Evolutionary conservation across 106 monocot genomes (phyloP).

Genomic region (Hemerocallis citrina): DNA sequence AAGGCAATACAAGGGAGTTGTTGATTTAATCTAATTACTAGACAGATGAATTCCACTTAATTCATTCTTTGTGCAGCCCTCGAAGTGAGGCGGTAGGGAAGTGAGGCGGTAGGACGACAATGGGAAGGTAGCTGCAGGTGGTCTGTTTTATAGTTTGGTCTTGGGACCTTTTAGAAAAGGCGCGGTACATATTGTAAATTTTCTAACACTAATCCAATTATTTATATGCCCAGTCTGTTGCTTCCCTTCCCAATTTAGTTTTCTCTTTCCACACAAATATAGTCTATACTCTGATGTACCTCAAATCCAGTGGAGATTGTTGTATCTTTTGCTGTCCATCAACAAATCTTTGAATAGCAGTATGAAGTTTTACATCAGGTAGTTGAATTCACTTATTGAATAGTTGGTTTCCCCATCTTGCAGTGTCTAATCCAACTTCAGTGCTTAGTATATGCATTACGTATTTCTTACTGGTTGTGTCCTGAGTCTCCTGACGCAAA

Average conservation of each 20-base stretch:
- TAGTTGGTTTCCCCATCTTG: neutral
- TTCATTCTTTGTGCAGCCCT: constrained; percentile 29
- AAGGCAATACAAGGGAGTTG: no score
- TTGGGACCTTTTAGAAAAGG: neutral
- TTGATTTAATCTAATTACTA: no score
- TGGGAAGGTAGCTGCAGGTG: neutral
- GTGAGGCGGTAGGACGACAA: constrained; percentile 12
- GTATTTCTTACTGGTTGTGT: no score
- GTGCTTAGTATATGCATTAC: no score
- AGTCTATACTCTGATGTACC: neutral
- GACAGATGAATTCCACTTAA: constrained; percentile 3
- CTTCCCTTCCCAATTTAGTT: neutral
- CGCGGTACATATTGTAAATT: neutral
- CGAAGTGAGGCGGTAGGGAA: constrained; percentile 13
- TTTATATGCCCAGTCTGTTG: neutral
- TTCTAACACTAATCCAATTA: neutral
- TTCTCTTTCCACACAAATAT: neutral
- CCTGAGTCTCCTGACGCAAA: no score
- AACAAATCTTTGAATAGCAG: neutral
- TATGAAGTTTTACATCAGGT: no score
- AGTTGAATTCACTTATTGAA: neutral
- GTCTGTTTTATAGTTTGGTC: neutral
- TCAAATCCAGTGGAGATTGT: neutral
- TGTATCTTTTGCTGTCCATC: neutral
- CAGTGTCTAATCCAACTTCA: no score